Evolutionary conservation across 176 grass and related monocot genomes (phyloP).

Genomic region (Avena eriantha): DNA sequence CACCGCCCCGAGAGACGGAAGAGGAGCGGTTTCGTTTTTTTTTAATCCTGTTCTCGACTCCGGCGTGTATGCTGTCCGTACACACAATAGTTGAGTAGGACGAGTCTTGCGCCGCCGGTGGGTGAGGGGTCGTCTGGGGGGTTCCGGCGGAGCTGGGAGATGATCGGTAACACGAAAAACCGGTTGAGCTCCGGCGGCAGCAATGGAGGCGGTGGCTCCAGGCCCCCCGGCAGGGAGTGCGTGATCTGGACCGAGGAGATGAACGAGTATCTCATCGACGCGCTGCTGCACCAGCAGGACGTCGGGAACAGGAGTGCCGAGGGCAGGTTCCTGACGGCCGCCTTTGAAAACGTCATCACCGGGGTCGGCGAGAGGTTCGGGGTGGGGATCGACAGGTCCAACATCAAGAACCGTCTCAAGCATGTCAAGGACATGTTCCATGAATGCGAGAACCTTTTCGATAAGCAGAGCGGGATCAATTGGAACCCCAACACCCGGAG

Average conservation of each 20-base stretch:
- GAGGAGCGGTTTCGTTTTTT: not conserved
- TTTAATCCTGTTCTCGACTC: not conserved
- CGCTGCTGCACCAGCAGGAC: slow-evolving; percentile 50
- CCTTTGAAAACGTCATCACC: slow-evolving; percentile 47
- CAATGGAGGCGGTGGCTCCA: slow-evolving; percentile 25
- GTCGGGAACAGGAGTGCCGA: slow-evolving; percentile 51
- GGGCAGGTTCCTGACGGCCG: slow-evolving; percentile 33
- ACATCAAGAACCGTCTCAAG: slow-evolving; percentile 65
- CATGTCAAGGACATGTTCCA: slow-evolving; percentile 51
- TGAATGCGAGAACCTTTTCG: slow-evolving; percentile 49
- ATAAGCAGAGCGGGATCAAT: slow-evolving; percentile 41
- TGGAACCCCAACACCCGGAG: slow-evolving; percentile 41
- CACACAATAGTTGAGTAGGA: not conserved
- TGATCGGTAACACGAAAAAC: slow-evolving; percentile 12
- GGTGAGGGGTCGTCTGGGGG: not conserved
- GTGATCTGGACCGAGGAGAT: slow-evolving; percentile 59
- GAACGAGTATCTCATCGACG: slow-evolving; percentile 50
- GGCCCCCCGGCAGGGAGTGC: not conserved
- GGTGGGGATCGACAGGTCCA: slow-evolving; percentile 40
- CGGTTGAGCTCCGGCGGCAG: slow-evolving; percentile 12
- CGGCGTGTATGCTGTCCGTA: not conserved
- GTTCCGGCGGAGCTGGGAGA: not conserved
- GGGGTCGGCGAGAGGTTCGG: slow-evolving; percentile 52
- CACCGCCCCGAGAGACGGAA: not conserved
- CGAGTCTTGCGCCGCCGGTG: not conserved